Conservation (phyloP, 2,329 filamentous ascomycete species). For the Stemphylium vesicarium region DNA sequence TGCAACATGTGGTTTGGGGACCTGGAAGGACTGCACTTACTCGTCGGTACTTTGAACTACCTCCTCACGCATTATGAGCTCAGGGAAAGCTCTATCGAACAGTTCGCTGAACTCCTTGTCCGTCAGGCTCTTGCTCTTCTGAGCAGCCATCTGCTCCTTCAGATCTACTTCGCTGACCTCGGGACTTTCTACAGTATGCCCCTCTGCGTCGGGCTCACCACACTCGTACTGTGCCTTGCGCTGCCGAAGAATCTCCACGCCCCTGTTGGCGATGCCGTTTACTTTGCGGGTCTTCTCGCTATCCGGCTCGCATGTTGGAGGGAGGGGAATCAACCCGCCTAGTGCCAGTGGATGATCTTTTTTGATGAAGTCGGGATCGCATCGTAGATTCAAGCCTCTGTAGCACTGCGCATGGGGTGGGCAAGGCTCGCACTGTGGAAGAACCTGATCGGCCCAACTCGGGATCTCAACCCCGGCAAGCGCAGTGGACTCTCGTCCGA, state of each 20-base stretch:
- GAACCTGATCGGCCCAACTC: constrained; percentile 70
- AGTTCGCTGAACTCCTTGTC: constrained; percentile 92
- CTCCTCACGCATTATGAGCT: constrained; percentile 69
- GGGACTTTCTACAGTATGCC: constrained; percentile 65
- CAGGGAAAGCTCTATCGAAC: constrained; percentile 75
- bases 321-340: constrained; percentile 79
- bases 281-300: constrained; percentile 89
- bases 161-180: constrained; percentile 74
- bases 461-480: constrained; percentile 71
- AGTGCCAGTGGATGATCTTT: constrained; percentile 84
- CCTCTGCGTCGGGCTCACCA: constrained; percentile 72
- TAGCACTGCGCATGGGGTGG: constrained; percentile 91
- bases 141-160: constrained; percentile 76
- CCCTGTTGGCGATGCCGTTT: constrained; percentile 84
- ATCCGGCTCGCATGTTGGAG: constrained; percentile 93
- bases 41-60: constrained; percentile 61
- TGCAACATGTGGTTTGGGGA: constrained; percentile 29
- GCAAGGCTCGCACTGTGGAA: constrained; percentile 88
- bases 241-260: constrained; percentile 83
- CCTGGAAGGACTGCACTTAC: constrained; percentile 56
- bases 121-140: constrained; percentile 81
- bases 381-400: constrained; percentile 75
- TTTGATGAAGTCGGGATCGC: constrained; percentile 86
- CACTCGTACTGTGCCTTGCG: constrained; percentile 91
- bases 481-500: constrained; percentile 67